phyloP scores from a whole-genome alignment of 2,329 filamentous ascomycete species.

The Fonsecaea pedrosoi region DNA sequence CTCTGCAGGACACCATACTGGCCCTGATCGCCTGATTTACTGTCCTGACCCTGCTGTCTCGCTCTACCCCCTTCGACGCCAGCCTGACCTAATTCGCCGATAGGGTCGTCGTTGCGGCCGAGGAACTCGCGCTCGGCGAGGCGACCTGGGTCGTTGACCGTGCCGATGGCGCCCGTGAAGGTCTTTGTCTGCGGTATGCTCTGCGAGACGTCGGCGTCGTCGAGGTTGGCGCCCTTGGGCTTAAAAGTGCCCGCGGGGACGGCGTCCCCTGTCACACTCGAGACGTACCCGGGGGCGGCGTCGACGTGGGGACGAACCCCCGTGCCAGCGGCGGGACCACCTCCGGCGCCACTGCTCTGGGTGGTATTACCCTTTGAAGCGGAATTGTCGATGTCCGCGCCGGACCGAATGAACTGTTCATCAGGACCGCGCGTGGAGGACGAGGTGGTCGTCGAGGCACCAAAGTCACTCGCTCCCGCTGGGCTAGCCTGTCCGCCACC shows the following conservation, averaged over 20 bases:
- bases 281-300: conserved; percentile 40
- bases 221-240: conserved; percentile 61
- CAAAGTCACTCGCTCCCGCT: conserved; percentile 28
- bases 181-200: conserved; percentile 54
- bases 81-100: conserved; percentile 28
- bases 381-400: not conserved
- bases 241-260: conserved; percentile 45
- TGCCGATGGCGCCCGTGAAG: conserved; percentile 61
- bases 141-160: conserved; percentile 62
- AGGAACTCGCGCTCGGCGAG: conserved; percentile 51
- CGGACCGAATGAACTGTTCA: conserved; percentile 33
- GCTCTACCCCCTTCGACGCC: conserved; percentile 38
- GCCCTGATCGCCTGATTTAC: conserved; percentile 20
- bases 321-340: not conserved
- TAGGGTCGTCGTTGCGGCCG: conserved; percentile 40
- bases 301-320: conserved; percentile 30
- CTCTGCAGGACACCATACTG: conserved; percentile 31
- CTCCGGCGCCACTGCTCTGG: not conserved
- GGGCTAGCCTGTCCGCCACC: conserved; percentile 36
- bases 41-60: conserved; percentile 41
- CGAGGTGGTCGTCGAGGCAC: conserved; percentile 19
- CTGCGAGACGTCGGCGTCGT: conserved; percentile 47
- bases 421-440: conserved; percentile 31
- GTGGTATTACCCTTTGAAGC: conserved; percentile 3
- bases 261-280: conserved; percentile 35